Evolutionary conservation across 2,329 filamentous ascomycete genomes (phyloP).

Genomic region (Stagonosporopsis chrysanthemi): DNA sequence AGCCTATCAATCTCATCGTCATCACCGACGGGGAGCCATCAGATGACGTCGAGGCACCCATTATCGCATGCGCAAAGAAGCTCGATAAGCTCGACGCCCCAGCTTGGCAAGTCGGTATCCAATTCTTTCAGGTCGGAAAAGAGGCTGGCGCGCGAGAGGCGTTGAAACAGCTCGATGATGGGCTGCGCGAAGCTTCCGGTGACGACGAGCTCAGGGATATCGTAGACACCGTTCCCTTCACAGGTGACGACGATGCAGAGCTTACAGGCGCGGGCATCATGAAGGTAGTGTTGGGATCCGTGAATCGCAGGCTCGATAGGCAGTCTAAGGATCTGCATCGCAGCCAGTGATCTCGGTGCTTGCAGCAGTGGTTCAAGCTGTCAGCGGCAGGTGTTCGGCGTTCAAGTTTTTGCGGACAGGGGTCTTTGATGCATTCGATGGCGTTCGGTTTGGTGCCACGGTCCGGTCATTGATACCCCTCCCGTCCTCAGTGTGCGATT

Average conservation of each 20-base stretch:
- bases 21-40: conserved; percentile 87
- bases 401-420: neutral
- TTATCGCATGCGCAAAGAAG: conserved; percentile 71
- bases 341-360: neutral
- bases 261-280: conserved; percentile 76
- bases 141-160: conserved; percentile 70
- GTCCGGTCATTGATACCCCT: conserved; percentile 1
- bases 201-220: conserved; percentile 76
- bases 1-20: conserved; percentile 89
- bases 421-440: neutral
- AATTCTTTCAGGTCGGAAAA: conserved; percentile 93
- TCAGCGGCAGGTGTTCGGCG: neutral
- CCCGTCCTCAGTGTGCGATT: neutral
- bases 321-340: neutral
- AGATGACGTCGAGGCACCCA: conserved; percentile 75
- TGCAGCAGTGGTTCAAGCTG: neutral
- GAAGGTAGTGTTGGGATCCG: conserved; percentile 71
- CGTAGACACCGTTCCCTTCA: conserved; percentile 87
- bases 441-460: conserved; percentile 9
- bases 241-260: conserved; percentile 56
- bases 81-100: conserved; percentile 75
- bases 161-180: conserved; percentile 78
- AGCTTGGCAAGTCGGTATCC: conserved; percentile 84
- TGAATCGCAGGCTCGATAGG: neutral
- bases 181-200: conserved; percentile 62